Conservation (phyloP, 352 stramenopile genomes). For the Elongisporangium undulatum region DNA sequence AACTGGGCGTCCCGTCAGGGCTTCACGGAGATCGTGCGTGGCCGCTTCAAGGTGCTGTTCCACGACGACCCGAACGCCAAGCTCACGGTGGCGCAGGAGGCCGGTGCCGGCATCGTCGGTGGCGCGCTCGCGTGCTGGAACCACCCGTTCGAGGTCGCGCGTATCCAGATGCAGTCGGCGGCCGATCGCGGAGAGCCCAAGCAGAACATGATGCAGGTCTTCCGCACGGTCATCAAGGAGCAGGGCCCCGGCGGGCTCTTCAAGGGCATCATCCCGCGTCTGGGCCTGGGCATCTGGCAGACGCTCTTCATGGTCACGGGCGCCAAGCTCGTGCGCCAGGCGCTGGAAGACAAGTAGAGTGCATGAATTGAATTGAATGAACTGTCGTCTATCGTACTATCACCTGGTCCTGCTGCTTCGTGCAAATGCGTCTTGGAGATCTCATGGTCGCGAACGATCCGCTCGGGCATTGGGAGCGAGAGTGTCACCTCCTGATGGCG, state of each 20-base stretch:
- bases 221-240: conserved; percentile 82
- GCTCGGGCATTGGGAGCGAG: conserved; percentile 51
- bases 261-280: conserved; percentile 88
- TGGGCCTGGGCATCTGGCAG: conserved; percentile 87
- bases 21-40: conserved; percentile 88
- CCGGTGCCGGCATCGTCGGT: conserved; percentile 79
- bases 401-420: neutral
- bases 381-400: neutral
- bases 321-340: conserved; percentile 87
- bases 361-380: neutral
- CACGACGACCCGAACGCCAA: conserved; percentile 83
- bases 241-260: conserved; percentile 82
- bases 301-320: conserved; percentile 92
- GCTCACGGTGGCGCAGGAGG: conserved; percentile 86
- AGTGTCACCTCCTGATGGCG: conserved; percentile 7
- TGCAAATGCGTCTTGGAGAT: conserved; percentile 54
- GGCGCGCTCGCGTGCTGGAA: conserved; percentile 89
- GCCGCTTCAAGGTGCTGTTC: conserved; percentile 80
- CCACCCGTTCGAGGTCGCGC: conserved; percentile 90
- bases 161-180: conserved; percentile 91
- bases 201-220: conserved; percentile 89
- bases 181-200: conserved; percentile 85
- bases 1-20: conserved; percentile 90
- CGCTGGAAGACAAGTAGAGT: conserved; percentile 53
- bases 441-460: conserved; percentile 66